phyloP scores from a whole-genome alignment of 2,329 filamentous ascomycete genomes.

The Beauveria australis region DNA sequence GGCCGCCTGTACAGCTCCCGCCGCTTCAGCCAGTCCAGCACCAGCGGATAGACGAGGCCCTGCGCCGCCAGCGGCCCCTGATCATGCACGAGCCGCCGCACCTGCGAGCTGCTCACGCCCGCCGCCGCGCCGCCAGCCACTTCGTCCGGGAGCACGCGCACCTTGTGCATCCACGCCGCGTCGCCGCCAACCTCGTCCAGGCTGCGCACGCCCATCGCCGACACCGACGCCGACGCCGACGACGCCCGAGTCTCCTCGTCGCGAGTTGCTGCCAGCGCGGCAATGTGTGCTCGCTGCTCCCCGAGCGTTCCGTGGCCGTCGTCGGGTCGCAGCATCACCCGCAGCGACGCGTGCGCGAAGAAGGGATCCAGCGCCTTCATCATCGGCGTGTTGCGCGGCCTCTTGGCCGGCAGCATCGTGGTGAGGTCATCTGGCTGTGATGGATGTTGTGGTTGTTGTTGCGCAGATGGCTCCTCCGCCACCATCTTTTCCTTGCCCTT shows the following conservation, averaged over 20 bases:
- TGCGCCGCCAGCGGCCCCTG: conserved; percentile 38
- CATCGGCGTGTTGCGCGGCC: conserved; percentile 25
- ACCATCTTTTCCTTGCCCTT: background rate
- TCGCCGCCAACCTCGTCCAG: conserved; percentile 46
- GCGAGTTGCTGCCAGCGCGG: conserved; percentile 27
- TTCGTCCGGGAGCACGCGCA: conserved; percentile 52
- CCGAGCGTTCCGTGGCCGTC: conserved; percentile 47
- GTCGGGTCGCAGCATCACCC: conserved; percentile 56
- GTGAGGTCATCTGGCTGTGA: background rate
- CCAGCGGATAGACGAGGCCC: conserved; percentile 46
- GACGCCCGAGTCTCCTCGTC: conserved; percentile 15
- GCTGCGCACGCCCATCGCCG: conserved; percentile 15
- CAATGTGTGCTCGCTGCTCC: conserved; percentile 38
- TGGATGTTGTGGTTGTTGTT: background rate
- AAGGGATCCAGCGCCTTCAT: conserved; percentile 52
- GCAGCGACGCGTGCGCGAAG: conserved; percentile 51
- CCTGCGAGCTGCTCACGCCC: conserved; percentile 52
- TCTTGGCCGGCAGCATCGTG: background rate
- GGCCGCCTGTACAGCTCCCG: conserved; percentile 44
- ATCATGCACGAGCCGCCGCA: conserved; percentile 46
- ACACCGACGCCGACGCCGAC: conserved; percentile 17
- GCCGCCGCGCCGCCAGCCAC: conserved; percentile 32
- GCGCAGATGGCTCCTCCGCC: background rate
- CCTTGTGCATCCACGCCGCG: conserved; percentile 48
- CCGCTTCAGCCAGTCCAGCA: conserved; percentile 49